Evolutionary conservation across 2,329 filamentous ascomycete species (phyloP).

Genomic region (Aspergillus sp.): DNA sequence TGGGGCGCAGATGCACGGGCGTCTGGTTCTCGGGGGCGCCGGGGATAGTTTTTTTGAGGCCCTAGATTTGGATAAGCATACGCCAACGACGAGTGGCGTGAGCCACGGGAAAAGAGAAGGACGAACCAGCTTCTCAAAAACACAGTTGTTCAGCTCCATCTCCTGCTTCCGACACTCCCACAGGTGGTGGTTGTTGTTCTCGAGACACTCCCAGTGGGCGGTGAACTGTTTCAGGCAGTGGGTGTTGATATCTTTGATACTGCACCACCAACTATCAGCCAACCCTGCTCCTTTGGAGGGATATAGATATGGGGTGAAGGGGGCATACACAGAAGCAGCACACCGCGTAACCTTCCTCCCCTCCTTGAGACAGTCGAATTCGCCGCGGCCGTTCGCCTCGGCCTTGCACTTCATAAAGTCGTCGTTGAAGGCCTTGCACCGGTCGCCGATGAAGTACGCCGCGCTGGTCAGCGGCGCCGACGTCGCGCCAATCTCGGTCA

Average conservation of each 20-base stretch:
- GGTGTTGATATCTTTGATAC: conserved; percentile 93
- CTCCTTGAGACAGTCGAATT: conserved; percentile 94
- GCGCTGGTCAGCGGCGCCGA: conserved; percentile 91
- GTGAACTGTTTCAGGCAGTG: conserved; percentile 89
- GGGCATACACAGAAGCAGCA: conserved; percentile 84
- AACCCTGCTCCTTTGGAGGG: no score
- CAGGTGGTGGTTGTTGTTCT: conserved; percentile 96
- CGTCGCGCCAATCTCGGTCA: conserved; percentile 88
- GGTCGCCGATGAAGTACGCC: conserved; percentile 93
- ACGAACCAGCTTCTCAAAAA: conserved; percentile 84
- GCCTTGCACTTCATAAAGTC: conserved; percentile 99
- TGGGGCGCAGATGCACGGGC: conserved; percentile 70
- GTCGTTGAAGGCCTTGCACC: conserved; percentile 94
- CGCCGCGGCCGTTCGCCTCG: conserved; percentile 84
- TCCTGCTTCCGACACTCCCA: conserved; percentile 92
- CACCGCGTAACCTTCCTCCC: conserved; percentile 95
- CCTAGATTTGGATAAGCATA: conserved; percentile 56
- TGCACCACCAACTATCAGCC: conserved; percentile 37
- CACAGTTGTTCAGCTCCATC: conserved; percentile 90
- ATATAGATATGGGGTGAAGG: neutral
- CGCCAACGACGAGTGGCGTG: neutral
- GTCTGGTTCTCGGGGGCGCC: conserved; percentile 67
- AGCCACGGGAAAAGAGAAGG: neutral
- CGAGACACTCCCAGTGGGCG: conserved; percentile 90
- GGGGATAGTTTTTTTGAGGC: conserved; percentile 78